Conservation (phyloP, 148 eudicot species). For the Fagopyrum homotropicum region DNA sequence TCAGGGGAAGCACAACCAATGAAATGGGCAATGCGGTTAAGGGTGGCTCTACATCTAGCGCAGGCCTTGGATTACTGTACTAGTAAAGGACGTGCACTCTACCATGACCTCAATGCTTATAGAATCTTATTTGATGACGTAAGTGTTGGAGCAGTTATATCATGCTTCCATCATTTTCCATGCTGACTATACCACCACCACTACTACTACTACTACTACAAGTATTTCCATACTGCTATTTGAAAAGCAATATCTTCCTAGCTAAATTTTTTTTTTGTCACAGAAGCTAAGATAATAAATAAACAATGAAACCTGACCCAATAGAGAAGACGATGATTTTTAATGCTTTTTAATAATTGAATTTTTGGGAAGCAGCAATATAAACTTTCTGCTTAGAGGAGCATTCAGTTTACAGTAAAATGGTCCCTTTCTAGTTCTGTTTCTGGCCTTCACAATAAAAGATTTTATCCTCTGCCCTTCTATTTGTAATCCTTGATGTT, state of each 20-base stretch:
- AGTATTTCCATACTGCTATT: neutral
- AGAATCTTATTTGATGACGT: slow-evolving; percentile 65
- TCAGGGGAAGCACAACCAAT: slow-evolving; percentile 14
- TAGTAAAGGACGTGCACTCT: slow-evolving; percentile 47
- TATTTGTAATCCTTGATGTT: neutral
- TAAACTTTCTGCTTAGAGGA: neutral
- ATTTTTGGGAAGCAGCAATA: neutral
- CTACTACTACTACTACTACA: neutral
- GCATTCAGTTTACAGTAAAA: neutral
- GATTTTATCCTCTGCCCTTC: neutral
- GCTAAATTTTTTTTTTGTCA: neutral
- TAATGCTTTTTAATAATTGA: neutral
- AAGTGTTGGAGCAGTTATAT: neutral
- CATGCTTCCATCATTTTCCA: neutral
- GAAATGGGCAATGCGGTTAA: slow-evolving; percentile 14
- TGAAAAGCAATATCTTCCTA: neutral
- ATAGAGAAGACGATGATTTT: neutral
- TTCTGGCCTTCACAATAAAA: neutral
- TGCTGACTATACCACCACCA: neutral
- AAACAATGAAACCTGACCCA: too few species aligned
- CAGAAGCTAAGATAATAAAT: neutral
- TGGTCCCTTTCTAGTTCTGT: neutral
- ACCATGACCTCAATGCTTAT: slow-evolving; percentile 66
- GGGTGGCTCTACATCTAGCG: slow-evolving; percentile 20
- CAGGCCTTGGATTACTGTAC: slow-evolving; percentile 64